These are phyloP conservation scores for Cryptococcus sp. DNA, from an alignment of 1,284 basidiomycete genomes.

Conservation along the genomic window DNA sequence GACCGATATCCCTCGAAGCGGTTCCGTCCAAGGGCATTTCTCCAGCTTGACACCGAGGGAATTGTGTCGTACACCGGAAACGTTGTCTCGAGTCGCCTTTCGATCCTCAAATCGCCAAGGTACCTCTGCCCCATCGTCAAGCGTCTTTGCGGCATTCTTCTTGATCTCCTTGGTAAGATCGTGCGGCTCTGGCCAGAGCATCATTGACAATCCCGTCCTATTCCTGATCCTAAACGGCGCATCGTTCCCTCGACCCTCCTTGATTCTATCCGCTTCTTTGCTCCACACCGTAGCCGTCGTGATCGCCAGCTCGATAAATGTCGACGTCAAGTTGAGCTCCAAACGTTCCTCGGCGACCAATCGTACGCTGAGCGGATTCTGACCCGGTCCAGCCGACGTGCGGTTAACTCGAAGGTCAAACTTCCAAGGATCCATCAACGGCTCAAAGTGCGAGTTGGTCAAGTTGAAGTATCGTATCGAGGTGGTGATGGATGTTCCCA, in stretches of 20 bases:
- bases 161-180: slow-evolving; percentile 53
- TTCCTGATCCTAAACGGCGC: slow-evolving; percentile 93
- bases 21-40: slow-evolving; percentile 79
- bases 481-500: slow-evolving; percentile 70
- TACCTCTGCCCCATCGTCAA: slow-evolving; percentile 65
- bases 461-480: slow-evolving; percentile 96
- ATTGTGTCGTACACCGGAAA: slow-evolving; percentile 71
- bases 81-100: slow-evolving; percentile 88
- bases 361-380: slow-evolving; percentile 57
- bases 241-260: slow-evolving; percentile 74
- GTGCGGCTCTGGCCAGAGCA: slow-evolving; percentile 73
- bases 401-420: slow-evolving; percentile 64
- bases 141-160: slow-evolving; percentile 43
- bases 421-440: slow-evolving; percentile 97
- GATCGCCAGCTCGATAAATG: slow-evolving; percentile 80
- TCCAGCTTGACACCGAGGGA: slow-evolving; percentile 77
- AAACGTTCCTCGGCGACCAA: slow-evolving; percentile 76
- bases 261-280: slow-evolving; percentile 64
- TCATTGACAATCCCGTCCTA: slow-evolving; percentile 75
- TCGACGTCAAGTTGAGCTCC: slow-evolving; percentile 87
- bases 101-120: slow-evolving; percentile 99
- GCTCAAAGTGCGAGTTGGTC: slow-evolving; percentile 98
- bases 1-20: slow-evolving; percentile 80
- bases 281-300: slow-evolving; percentile 68
- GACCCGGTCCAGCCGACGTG: slow-evolving; percentile 44